A percentile compares a stretch with the other conserved stretches of the same genome.
Conservation (phyloP, 2,329 filamentous ascomycete genomes). For the Ophiocordyceps camponoti-floridani region DNA sequence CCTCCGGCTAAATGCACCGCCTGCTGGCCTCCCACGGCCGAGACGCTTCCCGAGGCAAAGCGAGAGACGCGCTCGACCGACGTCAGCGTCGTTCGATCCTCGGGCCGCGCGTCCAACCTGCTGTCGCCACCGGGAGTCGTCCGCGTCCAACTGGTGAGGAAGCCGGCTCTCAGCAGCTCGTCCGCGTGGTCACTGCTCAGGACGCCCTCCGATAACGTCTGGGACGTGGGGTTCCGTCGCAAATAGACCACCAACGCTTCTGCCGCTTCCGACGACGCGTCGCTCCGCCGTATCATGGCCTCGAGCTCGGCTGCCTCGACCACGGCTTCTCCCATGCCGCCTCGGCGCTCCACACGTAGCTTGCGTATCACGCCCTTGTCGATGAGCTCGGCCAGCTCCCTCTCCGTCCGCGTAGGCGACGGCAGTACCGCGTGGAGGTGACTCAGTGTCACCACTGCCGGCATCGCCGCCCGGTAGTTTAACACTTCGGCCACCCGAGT, state of each 20-base stretch:
- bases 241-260: slow-evolving; percentile 34
- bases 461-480: slow-evolving; percentile 38
- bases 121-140: slow-evolving; percentile 14
- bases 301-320: slow-evolving; percentile 40
- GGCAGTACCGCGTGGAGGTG: slow-evolving; percentile 47
- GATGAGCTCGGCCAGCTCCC: slow-evolving; percentile 45
- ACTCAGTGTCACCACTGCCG: slow-evolving; percentile 45
- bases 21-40: slow-evolving; percentile 49
- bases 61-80: slow-evolving; percentile 44
- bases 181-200: slow-evolving; percentile 30
- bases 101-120: slow-evolving; percentile 27
- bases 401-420: slow-evolving; percentile 46
- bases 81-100: slow-evolving; percentile 35
- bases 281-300: slow-evolving; percentile 19
- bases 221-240: slow-evolving; percentile 26
- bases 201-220: slow-evolving; percentile 9
- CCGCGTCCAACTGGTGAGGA: slow-evolving; percentile 35
- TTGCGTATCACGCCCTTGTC: slow-evolving; percentile 38
- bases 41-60: slow-evolving; percentile 50
- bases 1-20: slow-evolving; percentile 48
- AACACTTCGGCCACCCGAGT: slow-evolving; percentile 44
- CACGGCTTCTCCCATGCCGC: slow-evolving; percentile 45
- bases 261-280: slow-evolving; percentile 23
- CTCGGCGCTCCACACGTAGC: slow-evolving; percentile 43
- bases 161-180: slow-evolving; percentile 45